Percentiles rank a stretch among this genome's conserved stretches.
These are phyloP conservation scores for Phytophthora lateralis DNA, from an alignment of 352 stramenopile genomes.

Conservation along the genomic window DNA sequence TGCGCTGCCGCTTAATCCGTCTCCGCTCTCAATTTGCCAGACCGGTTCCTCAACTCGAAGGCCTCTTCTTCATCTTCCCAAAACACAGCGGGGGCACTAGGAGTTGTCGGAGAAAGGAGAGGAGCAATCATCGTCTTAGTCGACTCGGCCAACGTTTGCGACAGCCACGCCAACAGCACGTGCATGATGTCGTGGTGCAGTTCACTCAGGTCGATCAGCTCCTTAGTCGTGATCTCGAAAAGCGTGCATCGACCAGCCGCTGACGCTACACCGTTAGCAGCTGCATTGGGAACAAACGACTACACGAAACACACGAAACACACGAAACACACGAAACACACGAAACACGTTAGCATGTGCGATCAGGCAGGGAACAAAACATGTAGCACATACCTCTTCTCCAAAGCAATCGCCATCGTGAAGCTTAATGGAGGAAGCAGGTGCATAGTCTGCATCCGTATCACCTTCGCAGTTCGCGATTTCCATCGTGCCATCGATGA, in stretches of 20 bases:
- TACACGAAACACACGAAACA: constrained; percentile 26
- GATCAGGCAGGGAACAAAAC: neutral
- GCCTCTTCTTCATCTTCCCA: constrained; percentile 47
- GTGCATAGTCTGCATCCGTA: neutral
- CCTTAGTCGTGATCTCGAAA: constrained; percentile 78
- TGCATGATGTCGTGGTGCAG: constrained; percentile 86
- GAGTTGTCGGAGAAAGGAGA: constrained; percentile 49
- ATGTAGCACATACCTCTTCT: constrained; percentile 60
- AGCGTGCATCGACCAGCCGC: constrained; percentile 64
- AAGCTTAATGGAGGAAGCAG: constrained; percentile 45
- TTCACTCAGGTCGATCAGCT: constrained; percentile 80
- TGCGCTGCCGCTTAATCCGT: constrained; percentile 40
- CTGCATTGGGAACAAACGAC: constrained; percentile 73
- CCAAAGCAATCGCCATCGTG: constrained; percentile 80
- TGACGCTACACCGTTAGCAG: constrained; percentile 45
- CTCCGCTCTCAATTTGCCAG: constrained; percentile 57
- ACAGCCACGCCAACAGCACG: constrained; percentile 79
- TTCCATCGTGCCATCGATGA: constrained; percentile 75
- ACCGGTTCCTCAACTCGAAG: constrained; percentile 33
- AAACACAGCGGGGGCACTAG: constrained; percentile 23
- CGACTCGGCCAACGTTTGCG: constrained; percentile 68
- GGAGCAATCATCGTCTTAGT: constrained; percentile 71
- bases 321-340: constrained; percentile 6
- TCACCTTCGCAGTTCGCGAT: constrained; percentile 35
- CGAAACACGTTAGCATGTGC: constrained; percentile 13